phyloP scores from a whole-genome alignment of 768 basidiomycete genomes.

The Xerocomus spinulosus region DNA sequence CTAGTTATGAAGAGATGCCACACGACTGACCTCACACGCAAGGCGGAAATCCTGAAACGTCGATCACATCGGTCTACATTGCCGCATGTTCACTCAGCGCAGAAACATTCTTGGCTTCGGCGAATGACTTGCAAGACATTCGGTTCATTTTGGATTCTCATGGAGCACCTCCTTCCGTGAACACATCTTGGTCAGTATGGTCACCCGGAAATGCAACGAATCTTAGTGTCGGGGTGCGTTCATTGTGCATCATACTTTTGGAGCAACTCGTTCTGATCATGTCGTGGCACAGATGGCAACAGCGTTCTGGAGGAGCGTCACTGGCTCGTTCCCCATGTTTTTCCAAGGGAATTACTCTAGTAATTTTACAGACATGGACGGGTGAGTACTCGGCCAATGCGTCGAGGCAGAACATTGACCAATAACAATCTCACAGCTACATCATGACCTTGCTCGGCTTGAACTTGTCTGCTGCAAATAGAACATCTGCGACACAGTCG shows the following conservation, averaged over 20 bases:
- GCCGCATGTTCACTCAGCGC: not conserved
- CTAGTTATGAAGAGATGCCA: too few relatives aligned
- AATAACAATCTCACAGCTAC: not conserved
- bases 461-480: not conserved
- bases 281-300: not conserved
- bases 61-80: not conserved
- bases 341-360: not conserved
- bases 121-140: too few relatives aligned
- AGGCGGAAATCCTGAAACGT: not conserved
- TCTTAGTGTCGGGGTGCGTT: not conserved
- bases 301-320: not conserved
- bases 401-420: not conserved
- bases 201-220: not conserved
- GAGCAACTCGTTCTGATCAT: too few relatives aligned
- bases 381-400: not conserved
- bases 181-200: not conserved
- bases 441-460: not conserved
- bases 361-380: not conserved
- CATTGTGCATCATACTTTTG: not conserved
- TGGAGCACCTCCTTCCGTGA: too few relatives aligned
- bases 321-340: not conserved
- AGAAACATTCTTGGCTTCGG: too few relatives aligned
- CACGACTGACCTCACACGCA: not conserved
- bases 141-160: too few relatives aligned
- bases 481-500: not conserved